A percentile compares a stretch with the other conserved stretches of the same genome.
Evolutionary conservation across 192 early-diverging fungal species (phyloP).

Genomic region (Anaeromyces robustus): DNA sequence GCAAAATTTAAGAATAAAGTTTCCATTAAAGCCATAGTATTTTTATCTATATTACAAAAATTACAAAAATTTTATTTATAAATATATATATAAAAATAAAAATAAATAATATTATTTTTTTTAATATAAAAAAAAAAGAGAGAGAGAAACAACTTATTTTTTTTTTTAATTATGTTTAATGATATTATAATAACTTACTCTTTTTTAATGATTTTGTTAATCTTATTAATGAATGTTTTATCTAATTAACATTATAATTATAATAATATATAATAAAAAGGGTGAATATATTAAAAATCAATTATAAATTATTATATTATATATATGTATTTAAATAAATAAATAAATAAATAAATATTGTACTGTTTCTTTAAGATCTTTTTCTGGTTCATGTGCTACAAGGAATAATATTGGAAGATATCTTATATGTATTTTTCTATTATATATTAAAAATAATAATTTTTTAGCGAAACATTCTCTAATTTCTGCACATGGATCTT

Average conservation of each 20-base stretch:
- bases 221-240: background rate
- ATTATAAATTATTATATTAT: no score
- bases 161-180: no score
- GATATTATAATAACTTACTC: background rate
- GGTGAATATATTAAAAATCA: no score
- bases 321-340: no score
- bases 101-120: no score
- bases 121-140: no score
- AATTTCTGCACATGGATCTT: conserved; percentile 69
- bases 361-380: conserved; percentile 39
- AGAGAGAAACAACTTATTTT: no score
- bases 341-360: no score
- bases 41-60: background rate
- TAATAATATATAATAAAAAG: no score
- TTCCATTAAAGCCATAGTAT: background rate
- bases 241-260: no score
- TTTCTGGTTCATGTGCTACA: conserved; percentile 74
- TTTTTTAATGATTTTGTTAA: background rate
- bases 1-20: background rate
- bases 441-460: conserved; percentile 52
- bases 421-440: conserved; percentile 41
- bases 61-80: no score
- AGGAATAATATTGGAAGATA: conserved; percentile 58
- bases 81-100: no score
- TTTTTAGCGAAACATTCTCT: conserved; percentile 52